Percentiles rank a stretch among this genome's conserved stretches.
Conservation (phyloP, 2,329 filamentous ascomycete genomes). For the Calonectria leucothoes region DNA sequence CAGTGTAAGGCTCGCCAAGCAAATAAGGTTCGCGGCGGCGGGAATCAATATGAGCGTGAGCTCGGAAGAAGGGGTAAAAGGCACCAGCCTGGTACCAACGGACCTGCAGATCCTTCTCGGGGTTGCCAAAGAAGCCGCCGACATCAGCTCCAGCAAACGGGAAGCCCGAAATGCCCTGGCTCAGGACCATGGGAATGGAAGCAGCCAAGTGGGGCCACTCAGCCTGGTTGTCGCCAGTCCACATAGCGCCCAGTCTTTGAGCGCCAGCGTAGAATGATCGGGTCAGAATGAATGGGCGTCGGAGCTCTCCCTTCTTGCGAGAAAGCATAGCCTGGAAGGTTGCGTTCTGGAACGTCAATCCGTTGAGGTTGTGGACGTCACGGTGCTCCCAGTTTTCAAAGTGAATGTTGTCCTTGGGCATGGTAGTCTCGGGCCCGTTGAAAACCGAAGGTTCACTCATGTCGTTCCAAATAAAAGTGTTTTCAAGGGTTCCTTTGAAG, state of each 20-base stretch:
- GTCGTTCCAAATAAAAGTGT: constrained; percentile 98
- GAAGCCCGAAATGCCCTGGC: constrained; percentile 91
- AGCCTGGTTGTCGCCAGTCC: constrained; percentile 98
- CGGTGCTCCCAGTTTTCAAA: constrained; percentile 94
- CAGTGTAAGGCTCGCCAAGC: constrained; percentile 83
- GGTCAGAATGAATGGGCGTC: constrained; percentile 92
- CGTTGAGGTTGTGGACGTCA: constrained; percentile 95
- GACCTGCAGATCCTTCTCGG: constrained; percentile 88
- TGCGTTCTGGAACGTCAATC: constrained; percentile 94
- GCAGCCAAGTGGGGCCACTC: constrained; percentile 91
- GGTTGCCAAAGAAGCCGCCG: constrained; percentile 98
- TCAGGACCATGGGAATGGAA: constrained; percentile 92
- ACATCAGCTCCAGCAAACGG: constrained; percentile 97
- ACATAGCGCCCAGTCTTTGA: constrained; percentile 94
- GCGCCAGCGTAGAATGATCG: constrained; percentile 92
- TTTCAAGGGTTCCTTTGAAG: constrained; percentile 88
- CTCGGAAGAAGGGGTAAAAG: constrained; percentile 99
- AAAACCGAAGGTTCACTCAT: constrained; percentile 99
- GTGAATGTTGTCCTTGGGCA: constrained; percentile 98
- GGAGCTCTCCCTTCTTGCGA: constrained; percentile 86
- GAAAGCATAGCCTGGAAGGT: constrained; percentile 87
- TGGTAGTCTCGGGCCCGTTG: constrained; percentile 97
- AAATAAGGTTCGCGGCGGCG: constrained; percentile 95
- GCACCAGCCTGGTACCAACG: constrained; percentile 97
- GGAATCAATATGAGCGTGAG: constrained; percentile 95